Evolutionary conservation across 768 basidiomycete genomes (phyloP), one percentile per base, ranked within the genome.

Genomic region (Harrya chromipes): DNA sequence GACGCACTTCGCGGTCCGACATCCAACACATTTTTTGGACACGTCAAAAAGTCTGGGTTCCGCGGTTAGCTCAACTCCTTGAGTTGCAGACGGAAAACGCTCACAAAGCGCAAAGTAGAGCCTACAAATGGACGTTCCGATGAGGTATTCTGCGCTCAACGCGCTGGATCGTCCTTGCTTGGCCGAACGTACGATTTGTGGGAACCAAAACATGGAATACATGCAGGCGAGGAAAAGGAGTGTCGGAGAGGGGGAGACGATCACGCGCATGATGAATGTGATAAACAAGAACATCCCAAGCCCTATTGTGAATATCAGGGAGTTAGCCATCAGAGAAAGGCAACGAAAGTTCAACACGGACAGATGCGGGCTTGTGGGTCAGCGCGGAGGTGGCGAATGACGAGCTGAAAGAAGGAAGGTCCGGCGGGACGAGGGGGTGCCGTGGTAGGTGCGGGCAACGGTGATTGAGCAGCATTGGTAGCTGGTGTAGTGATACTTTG

Each of bases 11-110:
- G 77, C 13, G 87, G 81, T 54, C 87, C 79, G 14, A 91, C 75
- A 51, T 94, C 91, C 49, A 94, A 74, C 6, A 94, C 86, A 60
- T 94, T 97, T 61, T 82, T 82, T 1, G 91, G 88, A 61, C 89
- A 94, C 1, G 76, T 77, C 62, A 94, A 71, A 56, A 88, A 88
- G 62, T 95, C 93, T 95, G 54, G 3, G 10, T 43, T 46, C n/a
- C 34, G 11, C 24, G 17, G 38, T 51, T 13, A 57, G 47, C 41
- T 19, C 14, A 24, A 8, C 13, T n/a, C 29, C 17, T 24, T 43
- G 6, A 20, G 21, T 5, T 11, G 9, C 12, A 38, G 38, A 40
- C 12, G 1, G 21, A 34, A 38, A 34, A 14, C 10, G 70, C 90
- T 73, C 62, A 94, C 93, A 94, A 33, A 91, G 63, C 3, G 82